Evolutionary conservation across 768 basidiomycete species (phyloP), one percentile per base, ranked within the genome.

Genomic region (Leccinum olivaceopallidum): DNA sequence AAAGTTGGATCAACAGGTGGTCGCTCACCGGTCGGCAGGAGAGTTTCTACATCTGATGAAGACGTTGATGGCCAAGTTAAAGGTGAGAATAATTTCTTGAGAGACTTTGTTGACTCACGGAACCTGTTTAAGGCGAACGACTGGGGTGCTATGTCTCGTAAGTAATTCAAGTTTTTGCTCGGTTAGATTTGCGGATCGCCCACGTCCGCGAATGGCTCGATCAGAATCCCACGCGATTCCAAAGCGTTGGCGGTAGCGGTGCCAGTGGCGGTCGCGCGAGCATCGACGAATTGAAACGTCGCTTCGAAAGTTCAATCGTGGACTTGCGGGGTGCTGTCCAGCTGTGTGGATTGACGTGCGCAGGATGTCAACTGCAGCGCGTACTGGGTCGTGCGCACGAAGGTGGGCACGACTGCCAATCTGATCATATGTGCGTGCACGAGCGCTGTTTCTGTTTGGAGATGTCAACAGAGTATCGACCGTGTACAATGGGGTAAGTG

Each of bases 1-100:
- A 54, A 72, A 73, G 3, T 67, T 88, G 6, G 82, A 86, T 60
- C 73, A 75, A 50, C 84, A 86, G 60, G 60, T 65, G 3, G 57
- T 80, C 1, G 83, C 85, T 0, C 85, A 87, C 64, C 71, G 67
- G 0, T 74, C 78, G 0, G 86, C 83, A 0, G 81, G 81, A 18
- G 78, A 83, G 59, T 87, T 87, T 63, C 71, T 87, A 6, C 79
- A 81, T 42, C 76, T 80, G 3, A 73, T 88, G 67, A 87, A 87
- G 69, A 84, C 83, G 0, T 62, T 87, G 50, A 87, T 87, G 86
- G 86, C 86, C n/a, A 88, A 87, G 59, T 65, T 87, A 44, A 87
- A 87, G 78, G 86, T 83, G 53, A 60, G 57, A 34, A 14, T 57
- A 2, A 0, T 56, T 16, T 8, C 4, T 56, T 4, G 4, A 18